Base-by-base conservation (phyloP, 345 rosid genomes). In the Aethionema arabicum region DNA sequence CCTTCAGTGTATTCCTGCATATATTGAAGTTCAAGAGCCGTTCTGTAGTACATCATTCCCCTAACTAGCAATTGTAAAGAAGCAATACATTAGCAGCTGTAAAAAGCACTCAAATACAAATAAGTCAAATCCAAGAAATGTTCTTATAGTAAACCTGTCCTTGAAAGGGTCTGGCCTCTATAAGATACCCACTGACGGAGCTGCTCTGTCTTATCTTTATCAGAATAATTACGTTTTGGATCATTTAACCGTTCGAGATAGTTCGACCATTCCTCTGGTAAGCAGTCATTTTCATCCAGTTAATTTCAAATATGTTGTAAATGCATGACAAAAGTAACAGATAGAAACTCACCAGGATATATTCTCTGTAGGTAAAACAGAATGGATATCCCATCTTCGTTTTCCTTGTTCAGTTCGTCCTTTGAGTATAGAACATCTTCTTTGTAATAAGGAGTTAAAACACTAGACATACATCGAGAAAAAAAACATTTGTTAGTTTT, bases 11-110 rank as follows among this genome's bases (percentile, higher is more conserved):
- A 73, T 57, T 93, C 99, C 79, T 87, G 86, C 51, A 41, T 65
- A 71, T 78, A 83, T 63, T 93, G 99, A 72, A 87, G 79, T 71
- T 85, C 95, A 7, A 93, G 71, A 72, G 97, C 89, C 59, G 47
- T 51, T 74, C 73, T 79, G 63, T 90, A 88, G 84, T 93, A 90
- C 99, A 93, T 93, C 96, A 93, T 93, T 60, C 99, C 99, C 72
- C 97, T 82, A 72, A 93, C 99, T 93, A 80, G 66, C 10, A 65
- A 38, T 64, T 65, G 75, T 15, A 69, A 32, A 65, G 5, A 67
- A 4, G 27, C n/a, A 52, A 35, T 56, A 45, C 35, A 47, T 60
- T 60, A 59, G 63, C 7, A 29, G 45, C 21, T 3, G 5, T 37
- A 37, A 32, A 65, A 29, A 4, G 31, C 11, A 39, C 42, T 12